Percentiles rank a stretch among this genome's conserved stretches.
Evolutionary conservation across 2,329 filamentous ascomycete species (phyloP).

Genomic region (Allantophomopsis lycopodina): DNA sequence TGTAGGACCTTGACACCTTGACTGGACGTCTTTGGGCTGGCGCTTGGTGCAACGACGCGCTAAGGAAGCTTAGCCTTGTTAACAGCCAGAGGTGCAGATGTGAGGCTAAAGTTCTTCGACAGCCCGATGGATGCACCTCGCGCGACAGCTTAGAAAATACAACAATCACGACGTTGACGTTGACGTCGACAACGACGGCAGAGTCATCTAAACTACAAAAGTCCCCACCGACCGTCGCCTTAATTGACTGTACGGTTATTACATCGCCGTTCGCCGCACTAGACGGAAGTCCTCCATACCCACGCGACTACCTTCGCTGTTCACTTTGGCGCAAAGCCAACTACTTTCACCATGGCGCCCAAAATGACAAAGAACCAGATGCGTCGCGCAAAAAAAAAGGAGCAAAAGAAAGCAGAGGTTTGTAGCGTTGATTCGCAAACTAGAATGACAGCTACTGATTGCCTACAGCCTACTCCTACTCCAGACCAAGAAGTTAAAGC

Average conservation of each 20-base stretch:
- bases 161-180: not conserved
- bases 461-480: slow-evolving; percentile 10
- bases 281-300: not conserved
- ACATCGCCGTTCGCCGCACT: not conserved
- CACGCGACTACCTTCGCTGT: not conserved
- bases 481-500: slow-evolving; percentile 16
- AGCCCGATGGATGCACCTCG: too few species aligned
- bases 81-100: too few species aligned
- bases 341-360: slow-evolving; percentile 38
- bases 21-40: too few species aligned
- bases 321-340: slow-evolving; percentile 8
- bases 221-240: not conserved
- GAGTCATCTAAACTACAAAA: not conserved
- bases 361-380: slow-evolving; percentile 93
- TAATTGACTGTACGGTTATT: not conserved
- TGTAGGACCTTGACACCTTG: too few species aligned
- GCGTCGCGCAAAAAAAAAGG: slow-evolving; percentile 88
- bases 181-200: not conserved
- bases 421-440: slow-evolving; percentile 9
- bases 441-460: not conserved
- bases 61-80: too few species aligned
- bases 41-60: too few species aligned
- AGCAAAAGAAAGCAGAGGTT: slow-evolving; percentile 60
- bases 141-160: not conserved
- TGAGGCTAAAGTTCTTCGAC: too few species aligned